Conservation (phyloP, 768 basidiomycete species). For the Tricholoma matsutake region DNA sequence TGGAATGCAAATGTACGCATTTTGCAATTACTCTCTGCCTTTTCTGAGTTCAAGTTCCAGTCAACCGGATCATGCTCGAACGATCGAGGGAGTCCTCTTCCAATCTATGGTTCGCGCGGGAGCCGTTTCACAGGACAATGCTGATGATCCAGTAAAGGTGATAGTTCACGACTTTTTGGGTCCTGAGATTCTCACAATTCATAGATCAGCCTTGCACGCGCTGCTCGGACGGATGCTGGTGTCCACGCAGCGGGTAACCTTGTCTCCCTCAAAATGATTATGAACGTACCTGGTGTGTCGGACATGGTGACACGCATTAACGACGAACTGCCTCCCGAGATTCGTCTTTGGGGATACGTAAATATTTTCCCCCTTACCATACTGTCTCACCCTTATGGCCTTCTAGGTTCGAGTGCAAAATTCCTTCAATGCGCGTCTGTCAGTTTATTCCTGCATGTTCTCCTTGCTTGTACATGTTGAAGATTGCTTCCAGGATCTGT, state of each 20-base stretch:
- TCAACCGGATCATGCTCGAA: slow-evolving; percentile 63
- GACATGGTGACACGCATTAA: slow-evolving; percentile 78
- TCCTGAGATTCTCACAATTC: not conserved
- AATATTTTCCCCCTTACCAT: slow-evolving; percentile 26
- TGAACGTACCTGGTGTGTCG: slow-evolving; percentile 63
- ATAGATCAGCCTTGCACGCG: slow-evolving; percentile 80
- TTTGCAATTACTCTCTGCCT: not conserved
- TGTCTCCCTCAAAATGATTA: slow-evolving; percentile 89
- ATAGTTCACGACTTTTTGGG: not conserved
- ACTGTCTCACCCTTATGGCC: not conserved
- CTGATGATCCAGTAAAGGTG: slow-evolving; percentile 87
- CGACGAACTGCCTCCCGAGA: slow-evolving; percentile 83
- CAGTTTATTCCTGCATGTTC: slow-evolving; percentile 18
- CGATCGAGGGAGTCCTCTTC: slow-evolving; percentile 90
- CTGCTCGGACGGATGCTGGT: slow-evolving; percentile 95
- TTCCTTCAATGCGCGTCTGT: slow-evolving; percentile 81
- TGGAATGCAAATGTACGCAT: slow-evolving; percentile 94
- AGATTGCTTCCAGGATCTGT: slow-evolving; percentile 56
- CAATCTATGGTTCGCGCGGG: slow-evolving; percentile 85
- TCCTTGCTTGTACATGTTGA: slow-evolving; percentile 8
- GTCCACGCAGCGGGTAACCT: slow-evolving; percentile 97
- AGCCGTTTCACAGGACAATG: slow-evolving; percentile 93
- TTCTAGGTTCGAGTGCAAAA: slow-evolving; percentile 66
- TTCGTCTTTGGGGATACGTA: slow-evolving; percentile 90
- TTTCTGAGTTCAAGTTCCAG: slow-evolving; percentile 32